These are phyloP conservation scores for Epichloe aotearoae DNA, from an alignment of 2,329 filamentous ascomycete species.

Conservation along the genomic window DNA sequence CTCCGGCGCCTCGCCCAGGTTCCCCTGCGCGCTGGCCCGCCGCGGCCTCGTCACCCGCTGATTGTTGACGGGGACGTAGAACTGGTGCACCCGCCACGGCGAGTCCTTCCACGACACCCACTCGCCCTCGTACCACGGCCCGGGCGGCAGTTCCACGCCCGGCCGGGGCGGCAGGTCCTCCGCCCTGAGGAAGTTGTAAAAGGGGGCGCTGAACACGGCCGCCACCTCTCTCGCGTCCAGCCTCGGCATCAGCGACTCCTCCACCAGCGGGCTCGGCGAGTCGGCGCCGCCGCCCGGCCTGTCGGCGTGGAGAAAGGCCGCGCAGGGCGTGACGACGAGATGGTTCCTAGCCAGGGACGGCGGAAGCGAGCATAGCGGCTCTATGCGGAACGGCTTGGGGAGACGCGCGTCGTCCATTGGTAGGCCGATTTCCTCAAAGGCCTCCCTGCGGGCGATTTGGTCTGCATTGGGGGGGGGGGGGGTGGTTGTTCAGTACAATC, in stretches of 20 bases:
- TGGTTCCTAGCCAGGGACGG: slow-evolving; percentile 61
- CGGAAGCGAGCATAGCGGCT: slow-evolving; percentile 77
- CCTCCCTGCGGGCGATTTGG: slow-evolving; percentile 78
- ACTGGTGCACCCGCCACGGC: slow-evolving; percentile 82
- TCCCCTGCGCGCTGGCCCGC: slow-evolving; percentile 27
- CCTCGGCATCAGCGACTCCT: slow-evolving; percentile 61
- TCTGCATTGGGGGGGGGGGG: slow-evolving; percentile 27
- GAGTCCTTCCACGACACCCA: slow-evolving; percentile 71
- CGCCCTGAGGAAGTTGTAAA: slow-evolving; percentile 64
- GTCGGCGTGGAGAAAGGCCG: slow-evolving; percentile 61
- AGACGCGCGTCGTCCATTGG: slow-evolving; percentile 56
- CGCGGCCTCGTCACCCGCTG: slow-evolving; percentile 53
- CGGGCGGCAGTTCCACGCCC: slow-evolving; percentile 28
- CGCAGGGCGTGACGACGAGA: slow-evolving; percentile 60
- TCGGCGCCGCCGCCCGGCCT: slow-evolving; percentile 20
- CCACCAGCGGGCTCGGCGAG: slow-evolving; percentile 33
- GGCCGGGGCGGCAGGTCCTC: slow-evolving; percentile 38
- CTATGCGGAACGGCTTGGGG: slow-evolving; percentile 62
- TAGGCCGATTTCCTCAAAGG: slow-evolving; percentile 85
- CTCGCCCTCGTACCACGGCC: slow-evolving; percentile 70
- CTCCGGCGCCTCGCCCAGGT: slow-evolving; percentile 30
- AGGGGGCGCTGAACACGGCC: slow-evolving; percentile 89
- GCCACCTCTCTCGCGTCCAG: slow-evolving; percentile 86
- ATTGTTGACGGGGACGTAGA: slow-evolving; percentile 69
- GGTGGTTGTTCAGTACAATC: no score